These are phyloP conservation scores for Paramyrothecium sp. DNA, from an alignment of 2,329 filamentous ascomycete genomes.

Conservation along the genomic window DNA sequence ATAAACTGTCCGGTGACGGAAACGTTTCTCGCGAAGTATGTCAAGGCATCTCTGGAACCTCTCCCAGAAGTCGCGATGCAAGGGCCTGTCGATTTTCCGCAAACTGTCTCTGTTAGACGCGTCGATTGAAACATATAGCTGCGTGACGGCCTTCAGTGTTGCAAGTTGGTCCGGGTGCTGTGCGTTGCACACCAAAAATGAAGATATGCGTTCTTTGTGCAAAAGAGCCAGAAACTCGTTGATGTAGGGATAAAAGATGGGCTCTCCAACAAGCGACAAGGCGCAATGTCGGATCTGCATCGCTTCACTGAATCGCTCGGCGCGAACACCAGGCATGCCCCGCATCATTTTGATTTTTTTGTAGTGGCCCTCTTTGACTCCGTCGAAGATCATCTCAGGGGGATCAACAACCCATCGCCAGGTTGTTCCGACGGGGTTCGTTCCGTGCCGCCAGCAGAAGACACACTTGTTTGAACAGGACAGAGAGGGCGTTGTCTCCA, in stretches of 20 bases:
- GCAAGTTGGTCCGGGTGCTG: conserved; percentile 92
- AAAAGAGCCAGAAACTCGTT: conserved; percentile 86
- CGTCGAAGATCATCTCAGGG: conserved; percentile 83
- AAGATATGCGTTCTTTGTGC: conserved; percentile 83
- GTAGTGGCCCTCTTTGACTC: conserved; percentile 90
- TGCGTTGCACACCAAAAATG: conserved; percentile 94
- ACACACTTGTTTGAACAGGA: conserved; percentile 98
- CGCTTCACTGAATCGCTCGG: conserved; percentile 88
- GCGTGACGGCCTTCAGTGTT: conserved; percentile 80
- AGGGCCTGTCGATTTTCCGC: conserved; percentile 82
- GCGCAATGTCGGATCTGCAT: conserved; percentile 94
- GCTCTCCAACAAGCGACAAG: conserved; percentile 87
- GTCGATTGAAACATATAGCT: conserved; percentile 95
- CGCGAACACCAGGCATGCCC: conserved; percentile 87
- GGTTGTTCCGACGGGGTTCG: conserved; percentile 92
- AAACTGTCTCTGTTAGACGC: conserved; percentile 87
- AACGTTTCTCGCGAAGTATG: conserved; percentile 79
- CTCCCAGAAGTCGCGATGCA: conserved; percentile 98
- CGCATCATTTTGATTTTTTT: conserved; percentile 97
- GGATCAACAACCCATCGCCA: conserved; percentile 97
- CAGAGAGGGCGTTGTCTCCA: conserved; percentile 95
- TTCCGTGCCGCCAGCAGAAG: conserved; percentile 98
- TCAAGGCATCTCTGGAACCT: conserved; percentile 88
- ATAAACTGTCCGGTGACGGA: conserved; percentile 89
- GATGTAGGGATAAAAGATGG: conserved; percentile 98